phyloP scores from a whole-genome alignment of 2,329 filamentous ascomycete species.

The Fusarium protoensiforme region DNA sequence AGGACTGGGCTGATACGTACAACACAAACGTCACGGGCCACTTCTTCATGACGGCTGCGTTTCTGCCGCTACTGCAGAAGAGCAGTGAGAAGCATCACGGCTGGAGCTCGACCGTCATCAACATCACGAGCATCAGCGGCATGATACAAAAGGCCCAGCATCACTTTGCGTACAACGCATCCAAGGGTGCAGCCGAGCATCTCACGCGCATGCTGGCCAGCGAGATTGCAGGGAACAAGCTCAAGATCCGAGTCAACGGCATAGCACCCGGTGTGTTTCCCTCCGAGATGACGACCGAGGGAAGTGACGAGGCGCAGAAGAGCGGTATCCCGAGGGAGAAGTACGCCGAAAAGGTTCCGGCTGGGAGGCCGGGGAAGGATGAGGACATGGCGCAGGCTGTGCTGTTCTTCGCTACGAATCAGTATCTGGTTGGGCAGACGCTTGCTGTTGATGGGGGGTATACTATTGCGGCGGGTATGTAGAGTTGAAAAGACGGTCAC shows the following conservation, averaged over 20 bases:
- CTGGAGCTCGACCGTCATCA: slow-evolving; percentile 71
- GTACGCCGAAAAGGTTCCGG: slow-evolving; percentile 70
- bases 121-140: slow-evolving; percentile 76
- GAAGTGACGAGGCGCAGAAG: slow-evolving; percentile 63
- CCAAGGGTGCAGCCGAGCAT: slow-evolving; percentile 73
- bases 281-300: slow-evolving; percentile 75
- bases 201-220: slow-evolving; percentile 71
- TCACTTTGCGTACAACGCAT: slow-evolving; percentile 73
- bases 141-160: slow-evolving; percentile 71
- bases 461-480: slow-evolving; percentile 50
- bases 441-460: slow-evolving; percentile 59
- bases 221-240: slow-evolving; percentile 67
- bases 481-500: neutral
- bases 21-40: slow-evolving; percentile 79
- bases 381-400: slow-evolving; percentile 77
- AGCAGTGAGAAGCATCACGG: slow-evolving; percentile 54
- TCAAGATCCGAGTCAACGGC: slow-evolving; percentile 76
- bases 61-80: slow-evolving; percentile 71
- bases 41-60: slow-evolving; percentile 72
- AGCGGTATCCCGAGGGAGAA: slow-evolving; percentile 67
- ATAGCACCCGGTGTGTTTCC: slow-evolving; percentile 79
- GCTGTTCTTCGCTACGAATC: slow-evolving; percentile 61
- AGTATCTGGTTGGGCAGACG: slow-evolving; percentile 58
- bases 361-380: slow-evolving; percentile 74
- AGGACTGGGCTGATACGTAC: slow-evolving; percentile 79